Conservation (phyloP, 768 basidiomycete species). For the Lactarius hatsudake region DNA sequence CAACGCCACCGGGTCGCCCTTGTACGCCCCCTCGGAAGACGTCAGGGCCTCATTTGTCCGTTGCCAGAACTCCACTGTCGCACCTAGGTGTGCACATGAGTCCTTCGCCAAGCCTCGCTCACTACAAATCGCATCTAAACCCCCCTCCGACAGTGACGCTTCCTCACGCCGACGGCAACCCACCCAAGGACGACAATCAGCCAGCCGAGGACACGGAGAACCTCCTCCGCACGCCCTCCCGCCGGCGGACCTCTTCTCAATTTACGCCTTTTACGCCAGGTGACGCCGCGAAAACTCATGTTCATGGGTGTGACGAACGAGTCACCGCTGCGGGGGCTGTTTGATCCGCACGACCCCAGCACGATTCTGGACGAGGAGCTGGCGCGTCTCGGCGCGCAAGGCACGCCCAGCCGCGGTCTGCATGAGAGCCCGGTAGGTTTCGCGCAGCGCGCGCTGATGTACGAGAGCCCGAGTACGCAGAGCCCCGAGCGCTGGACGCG, state of each 20-base stretch:
- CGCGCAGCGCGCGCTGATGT: constrained; percentile 57
- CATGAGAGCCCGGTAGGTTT: constrained; percentile 69
- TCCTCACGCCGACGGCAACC: constrained; percentile 38
- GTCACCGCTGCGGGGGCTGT: constrained; percentile 49
- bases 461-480: constrained; percentile 66
- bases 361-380: constrained; percentile 72
- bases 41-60: constrained; percentile 47
- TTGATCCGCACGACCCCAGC: constrained; percentile 71
- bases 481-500: constrained; percentile 53
- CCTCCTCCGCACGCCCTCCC: constrained; percentile 45
- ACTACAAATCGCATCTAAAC: constrained; percentile 68
- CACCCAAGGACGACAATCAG: constrained; percentile 35
- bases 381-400: constrained; percentile 39
- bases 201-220: constrained; percentile 26
- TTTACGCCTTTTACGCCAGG: constrained; percentile 33
- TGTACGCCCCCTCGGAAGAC: constrained; percentile 37
- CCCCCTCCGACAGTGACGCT: constrained; percentile 48
- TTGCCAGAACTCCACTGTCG: constrained; percentile 63
- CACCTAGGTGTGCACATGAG: constrained; percentile 70
- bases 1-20: constrained; percentile 41
- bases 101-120: constrained; percentile 58
- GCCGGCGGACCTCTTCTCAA: constrained; percentile 38
- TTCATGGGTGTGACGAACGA: constrained; percentile 36
- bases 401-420: constrained; percentile 23
- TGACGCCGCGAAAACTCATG: constrained; percentile 46